These are phyloP conservation scores for Yamadazyma friedrichii DNA, from an alignment of 1,139 yeast species.

Conservation along the genomic window DNA sequence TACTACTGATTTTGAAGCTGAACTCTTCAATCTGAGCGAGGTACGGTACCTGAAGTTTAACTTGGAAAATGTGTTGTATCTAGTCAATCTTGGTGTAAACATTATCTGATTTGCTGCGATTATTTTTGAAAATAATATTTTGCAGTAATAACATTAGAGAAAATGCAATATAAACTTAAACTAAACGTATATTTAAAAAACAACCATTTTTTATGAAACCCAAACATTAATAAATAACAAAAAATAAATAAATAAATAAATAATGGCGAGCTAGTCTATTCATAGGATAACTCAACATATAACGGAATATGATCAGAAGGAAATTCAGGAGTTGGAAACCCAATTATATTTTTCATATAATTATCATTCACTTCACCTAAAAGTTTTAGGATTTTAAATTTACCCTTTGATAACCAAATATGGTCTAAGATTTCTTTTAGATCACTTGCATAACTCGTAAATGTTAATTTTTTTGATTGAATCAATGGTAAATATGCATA, in stretches of 20 bases:
- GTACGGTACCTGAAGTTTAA: too few species aligned
- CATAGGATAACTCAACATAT: slow-evolving; percentile 16
- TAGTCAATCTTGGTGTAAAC: too few species aligned
- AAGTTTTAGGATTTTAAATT: slow-evolving; percentile 17
- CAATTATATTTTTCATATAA: slow-evolving; percentile 20
- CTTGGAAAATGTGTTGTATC: too few species aligned
- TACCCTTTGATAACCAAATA: slow-evolving; percentile 50
- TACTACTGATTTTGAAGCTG: slow-evolving; percentile 21
- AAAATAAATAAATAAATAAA: too few species aligned
- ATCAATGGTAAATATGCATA: slow-evolving; percentile 22
- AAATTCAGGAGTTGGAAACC: slow-evolving; percentile 41
- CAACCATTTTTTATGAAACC: too few species aligned
- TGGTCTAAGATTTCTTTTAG: slow-evolving; percentile 55
- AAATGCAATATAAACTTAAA: too few species aligned
- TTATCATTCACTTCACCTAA: slow-evolving; percentile 22
- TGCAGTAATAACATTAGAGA: too few species aligned
- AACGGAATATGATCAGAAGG: slow-evolving; percentile 47
- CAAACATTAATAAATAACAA: too few species aligned
- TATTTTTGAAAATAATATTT: too few species aligned
- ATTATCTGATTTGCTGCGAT: too few species aligned
- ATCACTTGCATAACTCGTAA: slow-evolving; percentile 52
- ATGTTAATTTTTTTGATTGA: slow-evolving; percentile 24
- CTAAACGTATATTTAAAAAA: too few species aligned
- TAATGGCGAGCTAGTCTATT: slow-evolving; percentile 1
- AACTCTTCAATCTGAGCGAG: slow-evolving; percentile 8